A percentile compares a stretch with the other conserved stretches of the same genome.
Evolutionary conservation across 805 yeast genomes (phyloP).

Genomic region (Wickerhamiella allomyrinae): DNA sequence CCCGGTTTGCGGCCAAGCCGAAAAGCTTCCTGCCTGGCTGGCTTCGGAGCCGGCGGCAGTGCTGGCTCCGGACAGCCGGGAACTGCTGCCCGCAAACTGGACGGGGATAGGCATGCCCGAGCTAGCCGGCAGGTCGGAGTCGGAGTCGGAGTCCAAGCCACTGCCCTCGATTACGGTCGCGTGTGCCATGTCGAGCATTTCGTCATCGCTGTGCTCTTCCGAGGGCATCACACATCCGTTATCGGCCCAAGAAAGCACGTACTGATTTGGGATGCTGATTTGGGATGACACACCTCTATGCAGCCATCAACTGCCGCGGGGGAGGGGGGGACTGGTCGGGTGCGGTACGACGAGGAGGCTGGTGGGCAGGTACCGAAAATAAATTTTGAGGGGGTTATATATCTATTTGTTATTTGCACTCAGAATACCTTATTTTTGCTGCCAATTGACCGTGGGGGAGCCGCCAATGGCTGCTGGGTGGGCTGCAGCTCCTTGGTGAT

Average conservation of each 20-base stretch:
- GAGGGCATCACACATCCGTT: not conserved
- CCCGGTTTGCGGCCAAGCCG: not conserved
- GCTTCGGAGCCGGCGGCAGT: conserved; percentile 6
- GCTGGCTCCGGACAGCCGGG: conserved; percentile 3
- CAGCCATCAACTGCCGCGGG: too few relatives aligned
- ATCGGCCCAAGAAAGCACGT: not conserved
- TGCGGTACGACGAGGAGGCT: too few relatives aligned
- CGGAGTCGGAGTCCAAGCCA: conserved; percentile 9
- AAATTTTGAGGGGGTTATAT: too few relatives aligned
- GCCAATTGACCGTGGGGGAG: too few relatives aligned
- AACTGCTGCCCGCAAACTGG: not conserved
- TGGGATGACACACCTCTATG: not conserved
- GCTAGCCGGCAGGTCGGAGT: not conserved
- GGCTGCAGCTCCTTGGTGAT: too few relatives aligned
- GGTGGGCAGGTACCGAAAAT: too few relatives aligned
- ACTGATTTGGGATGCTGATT: conserved; percentile 1
- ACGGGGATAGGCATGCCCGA: not conserved
- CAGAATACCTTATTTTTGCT: too few relatives aligned
- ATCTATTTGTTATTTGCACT: too few relatives aligned
- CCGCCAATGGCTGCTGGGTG: too few relatives aligned
- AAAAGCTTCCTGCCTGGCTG: not conserved
- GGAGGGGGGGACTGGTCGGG: too few relatives aligned
- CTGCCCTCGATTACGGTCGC: conserved; percentile 20
- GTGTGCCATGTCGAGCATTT: conserved; percentile 10
- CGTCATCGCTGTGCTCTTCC: conserved; percentile 13